Evolutionary conservation across 2,329 filamentous ascomycete genomes (phyloP).

Genomic region (Aspergillus luchuensis): DNA sequence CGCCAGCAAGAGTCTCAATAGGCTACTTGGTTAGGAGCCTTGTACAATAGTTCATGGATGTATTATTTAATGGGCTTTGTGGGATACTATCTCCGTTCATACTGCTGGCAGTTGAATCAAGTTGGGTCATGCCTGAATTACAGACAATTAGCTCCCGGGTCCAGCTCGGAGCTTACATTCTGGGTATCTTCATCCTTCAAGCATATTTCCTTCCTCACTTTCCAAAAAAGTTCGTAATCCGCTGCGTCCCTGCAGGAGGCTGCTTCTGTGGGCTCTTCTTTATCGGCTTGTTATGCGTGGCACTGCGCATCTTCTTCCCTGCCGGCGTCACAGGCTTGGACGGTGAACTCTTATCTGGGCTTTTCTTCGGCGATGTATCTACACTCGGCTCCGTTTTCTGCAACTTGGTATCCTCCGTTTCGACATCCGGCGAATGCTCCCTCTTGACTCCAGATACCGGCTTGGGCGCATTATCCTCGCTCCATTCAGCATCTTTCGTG

Average conservation of each 20-base stretch:
- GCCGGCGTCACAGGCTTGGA: constrained; percentile 27
- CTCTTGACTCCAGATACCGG: constrained; percentile 52
- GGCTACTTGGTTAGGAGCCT: neutral
- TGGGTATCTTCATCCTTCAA: neutral
- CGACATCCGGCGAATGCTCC: constrained; percentile 41
- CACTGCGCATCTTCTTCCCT: constrained; percentile 55
- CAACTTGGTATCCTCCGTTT: constrained; percentile 27
- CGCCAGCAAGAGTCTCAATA: constrained; percentile 36
- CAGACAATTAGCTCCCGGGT: neutral
- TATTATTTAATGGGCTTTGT: constrained; percentile 12
- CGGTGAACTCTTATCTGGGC: constrained; percentile 26
- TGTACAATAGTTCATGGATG: constrained; percentile 19
- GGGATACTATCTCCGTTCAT: neutral
- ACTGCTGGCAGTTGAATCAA: constrained; percentile 23
- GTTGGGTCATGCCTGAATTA: neutral
- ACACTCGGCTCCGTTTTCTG: constrained; percentile 23
- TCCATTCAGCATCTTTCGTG: constrained; percentile 49
- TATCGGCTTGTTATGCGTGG: constrained; percentile 57
- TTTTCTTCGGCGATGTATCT: constrained; percentile 38
- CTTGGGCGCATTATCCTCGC: constrained; percentile 56
- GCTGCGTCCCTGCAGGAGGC: constrained; percentile 53
- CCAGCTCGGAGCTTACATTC: neutral
- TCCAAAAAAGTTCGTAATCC: constrained; percentile 53
- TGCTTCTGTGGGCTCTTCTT: constrained; percentile 49
- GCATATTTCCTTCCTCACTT: constrained; percentile 28